Evolutionary conservation across 768 basidiomycete genomes (phyloP).

Genomic region (Leccinum broughii): DNA sequence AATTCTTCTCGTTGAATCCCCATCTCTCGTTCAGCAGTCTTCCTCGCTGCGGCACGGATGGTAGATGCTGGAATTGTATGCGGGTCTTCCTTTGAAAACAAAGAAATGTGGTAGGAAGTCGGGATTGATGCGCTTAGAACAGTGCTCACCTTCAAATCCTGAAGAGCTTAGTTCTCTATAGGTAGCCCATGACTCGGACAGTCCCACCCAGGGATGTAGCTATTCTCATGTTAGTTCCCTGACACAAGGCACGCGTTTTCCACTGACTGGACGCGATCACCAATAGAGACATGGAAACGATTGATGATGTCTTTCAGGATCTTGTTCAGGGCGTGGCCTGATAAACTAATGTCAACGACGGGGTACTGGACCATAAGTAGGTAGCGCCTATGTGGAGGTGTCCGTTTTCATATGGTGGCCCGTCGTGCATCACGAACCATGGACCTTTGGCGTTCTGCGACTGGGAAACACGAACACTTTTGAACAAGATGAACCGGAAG

Average conservation of each 20-base stretch:
- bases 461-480: slow-evolving; percentile 38
- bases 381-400: slow-evolving; percentile 86
- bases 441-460: slow-evolving; percentile 63
- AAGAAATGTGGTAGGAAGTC: not conserved
- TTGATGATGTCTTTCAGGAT: slow-evolving; percentile 54
- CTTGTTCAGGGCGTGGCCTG: slow-evolving; percentile 45
- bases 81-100: slow-evolving; percentile 46
- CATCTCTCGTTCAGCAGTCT: slow-evolving; percentile 74
- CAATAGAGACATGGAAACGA: slow-evolving; percentile 78
- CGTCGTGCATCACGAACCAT: slow-evolving; percentile 88
- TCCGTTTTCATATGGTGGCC: slow-evolving; percentile 97
- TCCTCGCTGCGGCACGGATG: slow-evolving; percentile 73
- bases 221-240: slow-evolving; percentile 31
- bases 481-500: not conserved
- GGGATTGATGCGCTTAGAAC: not conserved
- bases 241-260: not conserved
- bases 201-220: slow-evolving; percentile 96
- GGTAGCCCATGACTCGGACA: slow-evolving; percentile 84
- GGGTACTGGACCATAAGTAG: not conserved
- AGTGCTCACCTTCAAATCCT: slow-evolving; percentile 64
- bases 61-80: slow-evolving; percentile 51
- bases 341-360: not conserved
- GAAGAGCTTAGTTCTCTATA: slow-evolving; percentile 91
- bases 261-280: slow-evolving; percentile 78
- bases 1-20: slow-evolving; percentile 79